Percentiles rank a stretch among this genome's conserved stretches.
Conservation (phyloP, 495 filamentous ascomycete species). For the Penicillium mononematosum region DNA sequence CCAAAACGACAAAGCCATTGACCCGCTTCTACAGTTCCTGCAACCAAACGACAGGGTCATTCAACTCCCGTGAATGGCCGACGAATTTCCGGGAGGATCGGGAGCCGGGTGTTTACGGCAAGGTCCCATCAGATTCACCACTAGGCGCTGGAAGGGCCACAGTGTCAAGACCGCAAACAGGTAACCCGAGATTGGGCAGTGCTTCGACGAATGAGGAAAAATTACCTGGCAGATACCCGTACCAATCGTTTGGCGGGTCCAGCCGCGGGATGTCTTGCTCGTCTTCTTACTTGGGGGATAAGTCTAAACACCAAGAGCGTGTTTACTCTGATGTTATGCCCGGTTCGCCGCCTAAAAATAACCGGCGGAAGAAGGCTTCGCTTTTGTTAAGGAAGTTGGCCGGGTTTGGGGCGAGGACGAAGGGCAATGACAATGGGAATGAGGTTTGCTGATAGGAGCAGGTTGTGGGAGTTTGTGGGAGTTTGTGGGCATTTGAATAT, state of each 20-base stretch:
- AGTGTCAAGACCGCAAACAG: background rate
- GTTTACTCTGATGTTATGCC: conserved; percentile 14
- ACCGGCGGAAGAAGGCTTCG: conserved; percentile 19
- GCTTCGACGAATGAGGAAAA: background rate
- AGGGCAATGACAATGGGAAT: conserved; percentile 5
- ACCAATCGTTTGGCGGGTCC: conserved; percentile 1
- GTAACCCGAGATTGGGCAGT: background rate
- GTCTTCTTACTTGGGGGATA: background rate
- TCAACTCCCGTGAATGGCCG: background rate
- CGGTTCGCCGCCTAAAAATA: background rate
- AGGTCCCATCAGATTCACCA: background rate
- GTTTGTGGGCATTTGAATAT: background rate
- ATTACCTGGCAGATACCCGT: background rate
- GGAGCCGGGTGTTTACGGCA: background rate
- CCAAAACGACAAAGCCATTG: background rate
- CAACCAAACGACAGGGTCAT: background rate
- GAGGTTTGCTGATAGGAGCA: background rate
- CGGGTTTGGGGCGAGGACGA: conserved; percentile 19
- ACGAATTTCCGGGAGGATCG: conserved; percentile 7
- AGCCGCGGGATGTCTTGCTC: conserved; percentile 2
- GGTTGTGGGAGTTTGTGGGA: too few species aligned
- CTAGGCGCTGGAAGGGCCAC: background rate
- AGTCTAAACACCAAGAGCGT: conserved; percentile 3
- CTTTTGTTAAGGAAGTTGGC: conserved; percentile 26
- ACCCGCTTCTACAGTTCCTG: conserved; percentile 4